A percentile compares a stretch with the other conserved stretches of the same genome.
phyloP scores from a whole-genome alignment of 176 grass and related monocot species.

The Avena atlantica region DNA sequence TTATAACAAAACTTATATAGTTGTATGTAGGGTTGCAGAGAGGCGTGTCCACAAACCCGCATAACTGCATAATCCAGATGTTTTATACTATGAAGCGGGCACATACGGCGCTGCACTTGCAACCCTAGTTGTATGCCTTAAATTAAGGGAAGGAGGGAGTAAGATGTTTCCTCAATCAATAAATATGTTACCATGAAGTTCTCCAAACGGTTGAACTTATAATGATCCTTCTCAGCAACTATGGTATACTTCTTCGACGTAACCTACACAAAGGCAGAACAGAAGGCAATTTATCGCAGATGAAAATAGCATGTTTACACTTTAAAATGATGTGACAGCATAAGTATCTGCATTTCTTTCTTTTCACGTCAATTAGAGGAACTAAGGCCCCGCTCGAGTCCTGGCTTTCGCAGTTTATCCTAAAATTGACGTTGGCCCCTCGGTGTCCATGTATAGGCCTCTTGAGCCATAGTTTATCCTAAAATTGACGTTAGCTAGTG shows the following conservation, averaged over 20 bases:
- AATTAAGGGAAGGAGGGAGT: background rate
- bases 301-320: constrained; percentile 17
- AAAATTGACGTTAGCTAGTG: too few species aligned
- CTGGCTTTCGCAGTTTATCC: too few species aligned
- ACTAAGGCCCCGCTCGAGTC: background rate
- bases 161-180: constrained; percentile 27
- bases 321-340: constrained; percentile 8
- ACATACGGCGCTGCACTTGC: too few species aligned
- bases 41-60: too few species aligned
- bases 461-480: too few species aligned
- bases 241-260: constrained; percentile 92
- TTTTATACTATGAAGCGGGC: too few species aligned
- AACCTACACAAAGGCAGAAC: constrained; percentile 69
- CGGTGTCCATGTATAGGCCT: too few species aligned
- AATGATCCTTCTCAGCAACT: constrained; percentile 83
- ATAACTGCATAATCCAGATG: too few species aligned
- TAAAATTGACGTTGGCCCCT: too few species aligned
- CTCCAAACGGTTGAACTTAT: constrained; percentile 83
- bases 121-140: background rate
- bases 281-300: constrained; percentile 24
- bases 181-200: constrained; percentile 82
- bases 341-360: background rate
- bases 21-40: background rate
- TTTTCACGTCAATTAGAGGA: constrained; percentile 4
- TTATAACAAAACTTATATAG: background rate